phyloP scores from a whole-genome alignment of 768 basidiomycete genomes.

The Heimioporus sp. region DNA sequence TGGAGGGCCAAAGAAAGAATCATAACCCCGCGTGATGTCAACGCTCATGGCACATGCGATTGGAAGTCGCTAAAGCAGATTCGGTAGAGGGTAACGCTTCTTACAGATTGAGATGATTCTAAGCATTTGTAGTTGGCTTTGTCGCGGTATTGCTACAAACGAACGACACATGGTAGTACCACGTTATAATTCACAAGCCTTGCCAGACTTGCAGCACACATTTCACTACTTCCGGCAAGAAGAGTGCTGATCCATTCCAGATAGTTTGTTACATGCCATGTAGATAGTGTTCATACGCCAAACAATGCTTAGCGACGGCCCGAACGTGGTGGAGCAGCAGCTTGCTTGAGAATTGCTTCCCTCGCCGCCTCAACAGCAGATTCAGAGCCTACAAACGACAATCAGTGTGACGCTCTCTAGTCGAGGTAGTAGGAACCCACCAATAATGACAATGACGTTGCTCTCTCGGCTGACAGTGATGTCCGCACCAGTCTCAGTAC shows the following conservation, averaged over 20 bases:
- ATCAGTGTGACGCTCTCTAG: background rate
- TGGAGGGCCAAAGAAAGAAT: conserved; percentile 62
- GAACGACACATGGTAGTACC: too few relatives aligned
- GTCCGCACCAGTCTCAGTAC: conserved; percentile 87
- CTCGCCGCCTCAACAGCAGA: conserved; percentile 68
- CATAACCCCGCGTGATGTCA: conserved; percentile 33
- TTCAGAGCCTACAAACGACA: conserved; percentile 54
- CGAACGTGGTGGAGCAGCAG: conserved; percentile 28
- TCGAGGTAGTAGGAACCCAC: conserved; percentile 37
- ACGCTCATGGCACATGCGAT: conserved; percentile 11
- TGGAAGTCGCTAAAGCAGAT: too few relatives aligned
- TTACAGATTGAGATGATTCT: too few relatives aligned
- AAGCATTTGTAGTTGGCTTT: too few relatives aligned
- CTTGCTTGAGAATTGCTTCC: conserved; percentile 69
- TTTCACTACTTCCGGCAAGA: too few relatives aligned
- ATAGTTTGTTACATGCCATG: conserved; percentile 28
- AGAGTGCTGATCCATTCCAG: conserved; percentile 19
- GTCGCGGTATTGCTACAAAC: too few relatives aligned
- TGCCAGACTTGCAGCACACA: too few relatives aligned
- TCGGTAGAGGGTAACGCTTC: too few relatives aligned
- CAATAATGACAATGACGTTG: conserved; percentile 82
- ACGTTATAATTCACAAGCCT: too few relatives aligned
- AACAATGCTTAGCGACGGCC: conserved; percentile 19
- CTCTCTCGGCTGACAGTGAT: conserved; percentile 90
- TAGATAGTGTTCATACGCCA: conserved; percentile 18